Percentiles rank a stretch among this genome's conserved stretches.
Evolutionary conservation across 2,329 filamentous ascomycete species (phyloP).

Genomic region (Dactylellina parvicollis): DNA sequence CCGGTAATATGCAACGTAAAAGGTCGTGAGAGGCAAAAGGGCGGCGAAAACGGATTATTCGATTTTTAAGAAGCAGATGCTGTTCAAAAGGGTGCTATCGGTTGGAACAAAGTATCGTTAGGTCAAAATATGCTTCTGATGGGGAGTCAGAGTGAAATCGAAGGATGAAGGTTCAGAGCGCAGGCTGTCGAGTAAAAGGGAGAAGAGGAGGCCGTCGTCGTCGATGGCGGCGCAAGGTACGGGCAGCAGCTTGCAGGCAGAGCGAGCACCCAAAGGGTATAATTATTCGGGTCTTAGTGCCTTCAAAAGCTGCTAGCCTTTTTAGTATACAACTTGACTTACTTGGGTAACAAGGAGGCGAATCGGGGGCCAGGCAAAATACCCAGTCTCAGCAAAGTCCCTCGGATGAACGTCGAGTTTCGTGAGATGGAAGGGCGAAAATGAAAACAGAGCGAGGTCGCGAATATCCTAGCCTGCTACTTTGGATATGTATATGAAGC

Average conservation of each 20-base stretch:
- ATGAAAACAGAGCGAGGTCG: constrained; percentile 43
- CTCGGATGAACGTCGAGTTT: constrained; percentile 22
- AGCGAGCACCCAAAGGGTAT: constrained; percentile 2
- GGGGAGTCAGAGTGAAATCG: background rate
- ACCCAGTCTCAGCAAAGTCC: constrained; percentile 9
- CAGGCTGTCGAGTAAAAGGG: constrained; percentile 28
- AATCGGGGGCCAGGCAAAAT: constrained; percentile 12
- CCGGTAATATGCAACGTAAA: constrained; percentile 14
- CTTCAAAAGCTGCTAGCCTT: constrained; percentile 38
- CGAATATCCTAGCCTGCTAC: constrained; percentile 35
- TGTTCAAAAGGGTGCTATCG: constrained; percentile 15
- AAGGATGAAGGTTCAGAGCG: background rate
- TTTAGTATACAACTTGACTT: constrained; percentile 34
- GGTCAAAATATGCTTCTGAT: background rate
- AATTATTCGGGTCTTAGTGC: constrained; percentile 31
- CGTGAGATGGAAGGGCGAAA: constrained; percentile 32
- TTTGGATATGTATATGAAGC: constrained; percentile 46
- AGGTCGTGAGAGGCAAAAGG: constrained; percentile 39
- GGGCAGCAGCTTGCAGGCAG: constrained; percentile 28
- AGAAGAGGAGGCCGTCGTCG: constrained; percentile 41
- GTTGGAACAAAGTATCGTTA: constrained; percentile 11
- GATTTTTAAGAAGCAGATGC: constrained; percentile 3
- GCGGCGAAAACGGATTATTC: constrained; percentile 26
- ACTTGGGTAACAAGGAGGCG: constrained; percentile 25
- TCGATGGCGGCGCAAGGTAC: constrained; percentile 54